Evolutionary conservation across 148 eudicot genomes (phyloP).

Genomic region (Polygonum aviculare): DNA sequence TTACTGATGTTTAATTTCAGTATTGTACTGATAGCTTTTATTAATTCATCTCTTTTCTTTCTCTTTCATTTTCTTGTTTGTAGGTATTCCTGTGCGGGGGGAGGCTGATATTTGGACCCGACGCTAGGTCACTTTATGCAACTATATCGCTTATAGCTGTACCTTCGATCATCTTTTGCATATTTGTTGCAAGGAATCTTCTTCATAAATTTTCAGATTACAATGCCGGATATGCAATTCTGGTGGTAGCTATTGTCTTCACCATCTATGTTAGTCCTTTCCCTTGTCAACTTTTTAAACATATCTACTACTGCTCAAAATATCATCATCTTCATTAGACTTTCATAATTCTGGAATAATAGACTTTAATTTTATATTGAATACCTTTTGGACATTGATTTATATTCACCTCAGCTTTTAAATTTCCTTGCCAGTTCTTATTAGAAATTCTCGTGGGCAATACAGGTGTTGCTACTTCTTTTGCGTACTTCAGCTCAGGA

Average conservation of each 20-base stretch:
- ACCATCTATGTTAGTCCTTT: conserved; percentile 50
- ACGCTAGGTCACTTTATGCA: conserved; percentile 55
- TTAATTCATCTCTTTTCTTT: background rate
- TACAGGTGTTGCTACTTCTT: conserved; percentile 50
- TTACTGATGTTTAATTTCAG: background rate
- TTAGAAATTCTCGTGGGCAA: background rate
- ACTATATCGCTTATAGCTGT: conserved; percentile 49
- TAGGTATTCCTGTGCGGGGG: conserved; percentile 56
- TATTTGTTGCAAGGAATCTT: conserved; percentile 49
- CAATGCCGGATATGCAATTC: conserved; percentile 60
- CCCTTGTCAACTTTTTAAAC: background rate
- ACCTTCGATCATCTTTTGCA: conserved; percentile 48
- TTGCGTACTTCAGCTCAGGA: conserved; percentile 48
- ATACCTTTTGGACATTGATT: background rate
- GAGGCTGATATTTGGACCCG: conserved; percentile 73
- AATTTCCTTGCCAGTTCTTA: background rate
- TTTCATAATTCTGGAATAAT: background rate
- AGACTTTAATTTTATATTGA: background rate
- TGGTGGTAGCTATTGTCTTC: conserved; percentile 41
- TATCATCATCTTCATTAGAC: background rate
- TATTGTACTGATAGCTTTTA: background rate
- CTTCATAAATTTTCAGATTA: conserved; percentile 33
- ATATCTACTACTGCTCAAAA: background rate
- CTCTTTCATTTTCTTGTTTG: conserved; percentile 7
- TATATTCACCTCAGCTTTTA: background rate